Conservation (phyloP, 2,329 filamentous ascomycete genomes). For the Thermothelomyces thermophilus region DNA sequence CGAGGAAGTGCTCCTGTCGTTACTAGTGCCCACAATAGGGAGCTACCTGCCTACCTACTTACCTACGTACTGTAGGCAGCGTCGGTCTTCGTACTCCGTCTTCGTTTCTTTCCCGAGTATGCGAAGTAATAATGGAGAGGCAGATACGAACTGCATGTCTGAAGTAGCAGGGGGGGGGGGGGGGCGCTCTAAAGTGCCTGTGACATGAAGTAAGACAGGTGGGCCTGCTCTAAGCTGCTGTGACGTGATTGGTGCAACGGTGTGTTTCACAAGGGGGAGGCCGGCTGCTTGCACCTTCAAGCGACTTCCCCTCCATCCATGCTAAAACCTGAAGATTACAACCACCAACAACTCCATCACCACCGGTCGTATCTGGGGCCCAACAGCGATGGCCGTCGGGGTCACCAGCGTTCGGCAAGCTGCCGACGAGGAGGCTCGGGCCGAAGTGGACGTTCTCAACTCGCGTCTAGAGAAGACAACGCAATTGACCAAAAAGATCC, state of each 20-base stretch:
- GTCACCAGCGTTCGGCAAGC: slow-evolving; percentile 41
- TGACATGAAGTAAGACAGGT: too few relatives aligned
- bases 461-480: slow-evolving; percentile 84
- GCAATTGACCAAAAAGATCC: slow-evolving; percentile 90
- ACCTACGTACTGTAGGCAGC: too few relatives aligned
- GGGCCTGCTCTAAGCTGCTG: background rate
- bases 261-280: background rate
- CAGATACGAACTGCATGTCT: too few relatives aligned
- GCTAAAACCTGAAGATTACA: background rate
- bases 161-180: too few relatives aligned
- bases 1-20: too few relatives aligned
- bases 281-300: slow-evolving; percentile 3
- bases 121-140: too few relatives aligned
- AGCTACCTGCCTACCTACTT: too few relatives aligned
- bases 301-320: slow-evolving; percentile 1
- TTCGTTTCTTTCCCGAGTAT: too few relatives aligned
- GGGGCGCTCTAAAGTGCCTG: too few relatives aligned
- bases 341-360: background rate
- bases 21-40: too few relatives aligned
- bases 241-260: background rate
- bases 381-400: slow-evolving; percentile 44
- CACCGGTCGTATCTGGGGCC: background rate
- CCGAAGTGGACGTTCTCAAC: slow-evolving; percentile 64
- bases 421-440: slow-evolving; percentile 60
- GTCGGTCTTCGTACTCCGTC: too few relatives aligned